These are phyloP conservation scores for Neopestalotiopsis sp. DNA, from an alignment of 2,329 filamentous ascomycete species.

Conservation along the genomic window DNA sequence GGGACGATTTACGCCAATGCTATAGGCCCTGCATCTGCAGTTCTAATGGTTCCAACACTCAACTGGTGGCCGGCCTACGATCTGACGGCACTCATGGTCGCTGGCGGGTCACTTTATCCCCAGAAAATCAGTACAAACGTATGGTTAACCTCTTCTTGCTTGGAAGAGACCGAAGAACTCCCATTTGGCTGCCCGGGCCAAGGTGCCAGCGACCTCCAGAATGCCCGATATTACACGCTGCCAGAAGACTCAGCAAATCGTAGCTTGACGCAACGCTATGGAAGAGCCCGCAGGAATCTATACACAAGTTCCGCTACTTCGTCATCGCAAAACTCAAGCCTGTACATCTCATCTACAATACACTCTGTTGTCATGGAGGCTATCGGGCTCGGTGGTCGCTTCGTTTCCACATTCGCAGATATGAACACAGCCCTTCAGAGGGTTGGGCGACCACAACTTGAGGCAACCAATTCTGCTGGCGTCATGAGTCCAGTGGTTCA, in stretches of 20 bases:
- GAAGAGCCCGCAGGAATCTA: neutral
- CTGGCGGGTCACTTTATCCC: neutral
- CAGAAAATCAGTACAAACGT: neutral
- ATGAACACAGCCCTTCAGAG: neutral
- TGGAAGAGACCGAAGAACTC: neutral
- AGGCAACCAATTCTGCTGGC: too few species aligned
- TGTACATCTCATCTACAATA: neutral
- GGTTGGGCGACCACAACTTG: neutral
- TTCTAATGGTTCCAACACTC: neutral
- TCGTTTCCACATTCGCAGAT: neutral
- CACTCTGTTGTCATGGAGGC: neutral
- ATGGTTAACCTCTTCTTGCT: too few species aligned
- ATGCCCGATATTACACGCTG: neutral
- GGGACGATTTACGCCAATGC: constrained; percentile 11
- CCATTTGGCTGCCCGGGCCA: neutral
- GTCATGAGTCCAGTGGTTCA: neutral
- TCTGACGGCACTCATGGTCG: neutral
- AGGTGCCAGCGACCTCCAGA: neutral
- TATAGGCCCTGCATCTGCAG: constrained; percentile 9
- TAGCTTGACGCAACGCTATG: neutral
- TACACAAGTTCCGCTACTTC: too few species aligned
- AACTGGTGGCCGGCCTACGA: constrained; percentile 10
- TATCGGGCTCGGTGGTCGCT: neutral
- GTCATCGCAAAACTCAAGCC: too few species aligned
- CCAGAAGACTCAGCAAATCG: neutral